These are phyloP conservation scores for Filobasidium wieringae DNA, from an alignment of 768 basidiomycete genomes.

Conservation along the genomic window DNA sequence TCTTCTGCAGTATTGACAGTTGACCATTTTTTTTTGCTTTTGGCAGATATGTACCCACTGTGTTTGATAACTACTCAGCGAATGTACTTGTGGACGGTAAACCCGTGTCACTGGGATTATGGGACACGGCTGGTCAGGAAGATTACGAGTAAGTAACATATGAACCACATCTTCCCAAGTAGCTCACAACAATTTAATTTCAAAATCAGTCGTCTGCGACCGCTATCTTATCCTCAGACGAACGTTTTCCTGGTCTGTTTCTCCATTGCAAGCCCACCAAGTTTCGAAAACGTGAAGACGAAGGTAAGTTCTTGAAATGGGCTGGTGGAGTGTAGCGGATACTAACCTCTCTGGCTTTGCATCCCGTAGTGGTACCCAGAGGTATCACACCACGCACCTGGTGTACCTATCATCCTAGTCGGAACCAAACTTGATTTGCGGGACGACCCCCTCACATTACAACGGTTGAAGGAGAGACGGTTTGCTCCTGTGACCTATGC, in stretches of 20 bases:
- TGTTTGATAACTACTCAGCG: conserved; percentile 91
- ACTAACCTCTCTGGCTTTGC: not conserved
- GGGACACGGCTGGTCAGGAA: conserved; percentile 39
- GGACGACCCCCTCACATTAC: conserved; percentile 83
- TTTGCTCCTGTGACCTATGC: conserved; percentile 90
- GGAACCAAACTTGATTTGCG: conserved; percentile 96
- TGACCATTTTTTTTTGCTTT: not conserved
- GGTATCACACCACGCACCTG: conserved; percentile 79
- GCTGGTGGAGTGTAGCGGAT: too few relatives aligned
- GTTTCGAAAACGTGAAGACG: conserved; percentile 96
- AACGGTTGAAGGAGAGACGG: conserved; percentile 87
- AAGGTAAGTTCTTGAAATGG: conserved; percentile 60
- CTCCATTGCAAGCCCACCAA: conserved; percentile 92
- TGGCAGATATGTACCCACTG: conserved; percentile 42
- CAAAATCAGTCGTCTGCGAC: conserved; percentile 58
- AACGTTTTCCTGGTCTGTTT: conserved; percentile 99
- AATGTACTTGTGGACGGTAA: conserved; percentile 81
- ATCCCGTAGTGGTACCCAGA: conserved; percentile 64
- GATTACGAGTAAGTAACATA: conserved; percentile 38
- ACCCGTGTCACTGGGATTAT: conserved; percentile 82
- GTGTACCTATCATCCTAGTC: conserved; percentile 82
- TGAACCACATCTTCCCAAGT: too few relatives aligned
- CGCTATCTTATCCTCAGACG: conserved; percentile 98
- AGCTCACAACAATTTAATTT: too few relatives aligned
- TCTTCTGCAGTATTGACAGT: not conserved